phyloP scores from a whole-genome alignment of 2,329 filamentous ascomycete species.

The Fusarium humuli region DNA sequence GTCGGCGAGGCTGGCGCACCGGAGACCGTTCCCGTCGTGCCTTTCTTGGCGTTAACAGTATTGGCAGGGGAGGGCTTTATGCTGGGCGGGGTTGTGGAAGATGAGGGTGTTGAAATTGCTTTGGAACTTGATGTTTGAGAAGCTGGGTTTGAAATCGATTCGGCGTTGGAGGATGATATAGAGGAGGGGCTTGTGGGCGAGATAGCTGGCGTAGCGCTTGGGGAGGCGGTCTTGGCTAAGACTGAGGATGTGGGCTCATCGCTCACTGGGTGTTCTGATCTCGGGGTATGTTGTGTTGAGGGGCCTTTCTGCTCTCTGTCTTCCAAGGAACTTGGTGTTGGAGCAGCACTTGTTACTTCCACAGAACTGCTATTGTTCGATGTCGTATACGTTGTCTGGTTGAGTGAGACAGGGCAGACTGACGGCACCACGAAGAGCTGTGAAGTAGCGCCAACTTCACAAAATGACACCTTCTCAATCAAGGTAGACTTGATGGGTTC shows the following conservation, averaged over 20 bases:
- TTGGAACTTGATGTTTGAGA: slow-evolving; percentile 25
- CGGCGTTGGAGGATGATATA: slow-evolving; percentile 26
- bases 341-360: slow-evolving; percentile 4
- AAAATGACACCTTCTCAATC: slow-evolving; percentile 18
- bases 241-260: slow-evolving; percentile 31
- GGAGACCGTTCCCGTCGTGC: slow-evolving; percentile 46
- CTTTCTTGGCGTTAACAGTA: slow-evolving; percentile 43
- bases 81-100: slow-evolving; percentile 8
- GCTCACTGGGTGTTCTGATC: slow-evolving; percentile 13
- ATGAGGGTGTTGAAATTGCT: slow-evolving; percentile 17
- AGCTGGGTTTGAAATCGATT: slow-evolving; percentile 21
- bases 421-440: slow-evolving; percentile 18
- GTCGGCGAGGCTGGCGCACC: slow-evolving; percentile 69
- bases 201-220: slow-evolving; percentile 30
- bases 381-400: slow-evolving; percentile 1
- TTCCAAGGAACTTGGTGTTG: slow-evolving; percentile 7
- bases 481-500: not conserved
- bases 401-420: slow-evolving; percentile 24
- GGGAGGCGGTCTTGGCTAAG: slow-evolving; percentile 17
- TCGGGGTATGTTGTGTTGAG: slow-evolving; percentile 17
- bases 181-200: slow-evolving; percentile 35
- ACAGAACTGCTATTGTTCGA: slow-evolving; percentile 5
- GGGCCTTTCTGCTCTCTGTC: slow-evolving; percentile 23
- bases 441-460: slow-evolving; percentile 10
- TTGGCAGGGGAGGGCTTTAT: slow-evolving; percentile 33